phyloP scores from a whole-genome alignment of 2,329 filamentous ascomycete species.

The Curvularia verruculosa region DNA sequence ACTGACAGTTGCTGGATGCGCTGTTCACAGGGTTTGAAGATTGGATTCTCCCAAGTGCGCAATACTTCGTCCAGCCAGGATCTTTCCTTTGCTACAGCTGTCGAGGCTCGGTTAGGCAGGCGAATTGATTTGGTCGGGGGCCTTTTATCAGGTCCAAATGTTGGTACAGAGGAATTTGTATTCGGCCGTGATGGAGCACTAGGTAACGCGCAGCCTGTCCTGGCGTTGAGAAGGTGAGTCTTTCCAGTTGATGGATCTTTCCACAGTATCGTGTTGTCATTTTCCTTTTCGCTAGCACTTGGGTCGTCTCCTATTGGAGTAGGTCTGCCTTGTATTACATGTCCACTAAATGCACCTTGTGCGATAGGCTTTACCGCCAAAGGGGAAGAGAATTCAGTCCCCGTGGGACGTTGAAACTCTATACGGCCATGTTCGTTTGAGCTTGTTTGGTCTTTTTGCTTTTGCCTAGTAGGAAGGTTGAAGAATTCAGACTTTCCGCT shows the following conservation, averaged over 20 bases:
- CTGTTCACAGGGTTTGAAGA: constrained; percentile 65
- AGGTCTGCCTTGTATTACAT: not conserved
- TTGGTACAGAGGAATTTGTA: constrained; percentile 9
- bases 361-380: constrained; percentile 20
- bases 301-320: not conserved
- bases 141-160: constrained; percentile 18
- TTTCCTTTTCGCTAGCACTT: constrained; percentile 6
- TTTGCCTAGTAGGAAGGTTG: constrained; percentile 26
- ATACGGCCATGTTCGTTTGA: not conserved
- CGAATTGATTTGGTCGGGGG: constrained; percentile 42
- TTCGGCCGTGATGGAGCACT: constrained; percentile 18
- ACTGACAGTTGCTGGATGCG: constrained; percentile 49
- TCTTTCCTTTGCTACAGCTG: constrained; percentile 16
- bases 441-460: not conserved
- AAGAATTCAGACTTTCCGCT: constrained; percentile 47
- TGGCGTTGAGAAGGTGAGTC: constrained; percentile 58
- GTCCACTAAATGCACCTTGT: constrained; percentile 19
- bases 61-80: constrained; percentile 68
- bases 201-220: constrained; percentile 58
- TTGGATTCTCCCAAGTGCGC: constrained; percentile 74
- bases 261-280: constrained; percentile 60
- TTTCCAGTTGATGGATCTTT: constrained; percentile 65
- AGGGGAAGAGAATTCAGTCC: constrained; percentile 2
- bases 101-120: constrained; percentile 28
- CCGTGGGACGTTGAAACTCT: not conserved